A percentile compares a stretch with the other conserved stretches of the same genome.
Evolutionary conservation across 2,329 filamentous ascomycete genomes (phyloP).

Genomic region (Cordyceps farinosa): DNA sequence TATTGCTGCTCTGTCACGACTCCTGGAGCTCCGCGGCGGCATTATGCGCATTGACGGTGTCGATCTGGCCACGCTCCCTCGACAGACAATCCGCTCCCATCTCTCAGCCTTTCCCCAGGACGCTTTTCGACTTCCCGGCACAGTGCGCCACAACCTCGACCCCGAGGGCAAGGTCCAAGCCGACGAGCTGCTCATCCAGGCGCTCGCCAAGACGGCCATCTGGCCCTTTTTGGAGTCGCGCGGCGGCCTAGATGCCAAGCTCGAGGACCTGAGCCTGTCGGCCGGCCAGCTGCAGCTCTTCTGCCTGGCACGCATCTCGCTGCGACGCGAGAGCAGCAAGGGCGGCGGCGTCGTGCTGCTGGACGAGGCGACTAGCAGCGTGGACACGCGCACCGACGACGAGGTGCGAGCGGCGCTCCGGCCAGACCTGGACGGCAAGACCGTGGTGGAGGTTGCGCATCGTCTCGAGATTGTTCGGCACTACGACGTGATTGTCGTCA

Average conservation of each 20-base stretch:
- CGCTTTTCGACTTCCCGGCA: constrained; percentile 42
- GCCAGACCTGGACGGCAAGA: constrained; percentile 24
- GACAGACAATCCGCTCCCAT: constrained; percentile 39
- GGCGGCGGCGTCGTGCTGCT: constrained; percentile 29
- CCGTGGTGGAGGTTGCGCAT: constrained; percentile 31
- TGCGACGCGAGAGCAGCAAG: constrained; percentile 26
- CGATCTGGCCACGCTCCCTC: constrained; percentile 39
- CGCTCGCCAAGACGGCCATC: constrained; percentile 42
- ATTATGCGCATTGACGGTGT: constrained; percentile 42
- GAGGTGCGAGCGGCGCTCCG: constrained; percentile 24
- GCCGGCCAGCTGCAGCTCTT: constrained; percentile 48
- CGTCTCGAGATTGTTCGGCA: constrained; percentile 27
- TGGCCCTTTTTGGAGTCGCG: constrained; percentile 35
- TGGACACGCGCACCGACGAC: constrained; percentile 29
- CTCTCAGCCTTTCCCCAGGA: constrained; percentile 49
- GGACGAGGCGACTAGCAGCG: constrained; percentile 32
- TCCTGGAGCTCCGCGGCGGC: constrained; percentile 40
- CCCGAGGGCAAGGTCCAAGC: constrained; percentile 31
- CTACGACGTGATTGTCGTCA: constrained; percentile 28
- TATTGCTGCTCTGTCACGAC: constrained; percentile 43
- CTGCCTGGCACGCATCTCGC: constrained; percentile 43
- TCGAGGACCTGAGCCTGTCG: constrained; percentile 34
- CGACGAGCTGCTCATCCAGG: constrained; percentile 38
- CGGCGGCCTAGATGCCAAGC: constrained; percentile 36
- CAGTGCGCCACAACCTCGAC: constrained; percentile 46